Percentiles rank a stretch among this genome's conserved stretches.
phyloP scores from a whole-genome alignment of 805 yeast species.

The Kluyveromyces wickerhamii region DNA sequence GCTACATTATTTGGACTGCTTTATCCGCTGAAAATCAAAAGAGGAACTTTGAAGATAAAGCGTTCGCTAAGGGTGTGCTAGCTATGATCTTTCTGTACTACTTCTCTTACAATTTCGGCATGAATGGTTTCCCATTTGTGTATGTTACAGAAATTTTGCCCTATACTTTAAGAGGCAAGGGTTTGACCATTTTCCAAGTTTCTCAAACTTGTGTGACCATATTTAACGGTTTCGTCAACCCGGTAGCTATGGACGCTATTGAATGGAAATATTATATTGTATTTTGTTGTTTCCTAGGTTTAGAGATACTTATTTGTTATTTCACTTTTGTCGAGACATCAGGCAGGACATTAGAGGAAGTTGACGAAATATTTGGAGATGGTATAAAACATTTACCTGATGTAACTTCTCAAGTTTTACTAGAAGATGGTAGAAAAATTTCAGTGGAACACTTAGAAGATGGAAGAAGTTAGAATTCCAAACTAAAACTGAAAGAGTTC shows the following conservation, averaged over 20 bases:
- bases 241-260: conserved; percentile 33
- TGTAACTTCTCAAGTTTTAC: conserved; percentile 7
- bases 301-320: conserved; percentile 26
- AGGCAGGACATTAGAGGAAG: conserved; percentile 34
- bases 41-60: conserved; percentile 34
- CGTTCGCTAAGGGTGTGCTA: conserved; percentile 38
- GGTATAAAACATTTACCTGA: conserved; percentile 11
- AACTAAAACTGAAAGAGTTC: too few species aligned
- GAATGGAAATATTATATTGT: conserved; percentile 33
- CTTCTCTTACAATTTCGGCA: conserved; percentile 35
- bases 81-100: conserved; percentile 45
- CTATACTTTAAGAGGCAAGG: conserved; percentile 28
- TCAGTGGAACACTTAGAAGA: conserved; percentile 1
- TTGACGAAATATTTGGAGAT: conserved; percentile 31
- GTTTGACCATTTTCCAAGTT: conserved; percentile 18
- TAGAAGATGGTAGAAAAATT: conserved; percentile 8
- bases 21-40: conserved; percentile 41
- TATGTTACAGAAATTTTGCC: conserved; percentile 39
- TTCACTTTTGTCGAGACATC: conserved; percentile 33
- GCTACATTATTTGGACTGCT: conserved; percentile 37
- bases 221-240: conserved; percentile 31
- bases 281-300: conserved; percentile 27
- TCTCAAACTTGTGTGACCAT: conserved; percentile 23
- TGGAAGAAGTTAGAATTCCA: too few species aligned
- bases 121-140: conserved; percentile 39